Conservation (phyloP, 306 rosid genomes). For the Ormosia emarginata region DNA sequence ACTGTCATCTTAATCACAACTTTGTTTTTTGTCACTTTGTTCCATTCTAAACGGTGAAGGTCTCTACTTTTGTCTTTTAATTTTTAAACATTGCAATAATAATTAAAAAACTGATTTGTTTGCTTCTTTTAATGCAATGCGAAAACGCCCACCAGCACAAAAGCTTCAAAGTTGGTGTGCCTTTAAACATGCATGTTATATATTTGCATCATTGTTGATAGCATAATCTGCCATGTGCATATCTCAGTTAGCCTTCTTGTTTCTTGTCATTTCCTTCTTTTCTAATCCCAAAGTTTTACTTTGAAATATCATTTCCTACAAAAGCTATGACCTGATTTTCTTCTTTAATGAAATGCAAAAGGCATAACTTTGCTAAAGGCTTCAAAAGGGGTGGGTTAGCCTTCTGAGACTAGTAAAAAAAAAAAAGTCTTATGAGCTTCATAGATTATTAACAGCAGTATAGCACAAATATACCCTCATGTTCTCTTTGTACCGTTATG, state of each 20-base stretch:
- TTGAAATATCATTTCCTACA: constrained; percentile 38
- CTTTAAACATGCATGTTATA: constrained; percentile 33
- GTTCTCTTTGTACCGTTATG: constrained; percentile 4
- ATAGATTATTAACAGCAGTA: constrained; percentile 30
- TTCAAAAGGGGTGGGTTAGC: constrained; percentile 47
- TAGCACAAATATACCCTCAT: constrained; percentile 25
- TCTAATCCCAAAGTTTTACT: constrained; percentile 34
- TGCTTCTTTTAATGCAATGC: constrained; percentile 47
- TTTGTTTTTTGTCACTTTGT: constrained; percentile 36
- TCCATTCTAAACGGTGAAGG: constrained; percentile 34
- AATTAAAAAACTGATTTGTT: constrained; percentile 19
- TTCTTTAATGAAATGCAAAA: constrained; percentile 77
- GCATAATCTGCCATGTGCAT: constrained; percentile 24
- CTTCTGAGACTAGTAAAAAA: constrained; percentile 44
- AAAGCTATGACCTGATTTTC: constrained; percentile 54
- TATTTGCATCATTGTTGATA: constrained; percentile 30
- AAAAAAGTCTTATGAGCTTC: constrained; percentile 29
- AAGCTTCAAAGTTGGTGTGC: constrained; percentile 41
- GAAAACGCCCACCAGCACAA: constrained; percentile 34
- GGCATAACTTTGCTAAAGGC: constrained; percentile 62
- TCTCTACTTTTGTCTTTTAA: constrained; percentile 16
- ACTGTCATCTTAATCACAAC: constrained; percentile 24
- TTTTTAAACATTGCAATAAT: constrained; percentile 12
- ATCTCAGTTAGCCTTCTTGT: constrained; percentile 30
- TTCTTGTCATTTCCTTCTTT: constrained; percentile 38